Evolutionary conservation across 495 filamentous ascomycete genomes (phyloP), one percentile per base, ranked within the genome.

Genomic region (Parachaetomium inaequale): DNA sequence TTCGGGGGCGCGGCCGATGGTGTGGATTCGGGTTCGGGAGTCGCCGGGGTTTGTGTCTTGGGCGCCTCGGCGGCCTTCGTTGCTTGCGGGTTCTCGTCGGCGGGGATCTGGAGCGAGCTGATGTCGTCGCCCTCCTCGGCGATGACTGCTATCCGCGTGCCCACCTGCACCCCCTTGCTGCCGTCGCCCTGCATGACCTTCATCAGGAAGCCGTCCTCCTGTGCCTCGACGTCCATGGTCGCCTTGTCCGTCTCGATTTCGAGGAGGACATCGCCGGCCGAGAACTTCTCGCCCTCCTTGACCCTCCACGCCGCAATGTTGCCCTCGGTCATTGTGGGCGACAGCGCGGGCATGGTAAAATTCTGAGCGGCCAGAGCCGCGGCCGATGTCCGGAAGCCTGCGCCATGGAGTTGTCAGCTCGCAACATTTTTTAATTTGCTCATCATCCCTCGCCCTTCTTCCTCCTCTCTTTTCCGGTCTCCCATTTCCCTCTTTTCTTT

Each of bases 181-280:
- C 89, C 88, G 66, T 90, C 85, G 26, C 78, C 78, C 75, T 86
- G 80, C 73, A 84, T 82, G 64, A 93, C 90, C 79, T 92, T 93
- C 52, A 89, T 84, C 71, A 93, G 67, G 62, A 89, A 78, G 21
- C 90, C 90, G 63, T 92, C 88, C 40, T 93, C 90, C 73, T 90
- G 89, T 19, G 90, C 90, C 74, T 93, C 90, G n/a, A 93, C 90
- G 63, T 93, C 90, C 88, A 93, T 93, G 42, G 88, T 87, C 21
- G 90, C 90, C 76, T 93, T 93, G 74, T 93, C 90, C 29, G 90
- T 93, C 75, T 93, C 90, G 70, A 93, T 91, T 72, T 93, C 90
- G 34, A 93, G 81, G 14, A 93, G 77, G 25, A 92, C 90, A 72
- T 93, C 90, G 38, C 90, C 90, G 57, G 89, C 87, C 0, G 80